A percentile compares a stretch with the other conserved stretches of the same genome.
These are phyloP conservation scores for Penium margaritaceum DNA, from an alignment of 139 green algal species.

Conservation along the genomic window DNA sequence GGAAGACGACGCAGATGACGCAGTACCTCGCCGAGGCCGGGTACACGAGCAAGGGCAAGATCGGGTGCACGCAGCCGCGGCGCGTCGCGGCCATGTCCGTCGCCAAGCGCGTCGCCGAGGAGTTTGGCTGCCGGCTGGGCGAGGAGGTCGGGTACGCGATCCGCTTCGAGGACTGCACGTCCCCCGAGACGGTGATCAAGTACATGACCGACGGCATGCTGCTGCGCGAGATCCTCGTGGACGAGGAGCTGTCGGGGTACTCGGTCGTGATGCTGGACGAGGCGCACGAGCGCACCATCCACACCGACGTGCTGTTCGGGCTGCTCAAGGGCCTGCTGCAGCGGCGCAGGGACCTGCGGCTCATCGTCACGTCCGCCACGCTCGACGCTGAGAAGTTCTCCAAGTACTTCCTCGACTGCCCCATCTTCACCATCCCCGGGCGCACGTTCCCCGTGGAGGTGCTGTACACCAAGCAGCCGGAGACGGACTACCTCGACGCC, in stretches of 20 bases:
- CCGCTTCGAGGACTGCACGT: slow-evolving; percentile 92
- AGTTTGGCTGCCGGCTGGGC: slow-evolving; percentile 67
- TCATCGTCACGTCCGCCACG: slow-evolving; percentile 87
- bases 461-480: slow-evolving; percentile 68
- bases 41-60: slow-evolving; percentile 66
- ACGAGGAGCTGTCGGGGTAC: slow-evolving; percentile 70
- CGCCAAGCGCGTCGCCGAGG: slow-evolving; percentile 89
- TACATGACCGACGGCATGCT: slow-evolving; percentile 98
- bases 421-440: slow-evolving; percentile 82
- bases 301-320: slow-evolving; percentile 97
- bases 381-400: slow-evolving; percentile 93
- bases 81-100: slow-evolving; percentile 91
- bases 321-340: slow-evolving; percentile 76
- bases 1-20: slow-evolving; percentile 95
- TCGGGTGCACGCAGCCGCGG: slow-evolving; percentile 89
- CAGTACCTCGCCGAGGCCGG: slow-evolving; percentile 88
- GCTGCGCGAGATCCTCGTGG: slow-evolving; percentile 82
- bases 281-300: slow-evolving; percentile 92
- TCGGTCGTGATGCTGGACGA: slow-evolving; percentile 91
- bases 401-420: slow-evolving; percentile 87
- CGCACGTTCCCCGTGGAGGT: slow-evolving; percentile 76
- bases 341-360: slow-evolving; percentile 38
- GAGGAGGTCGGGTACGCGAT: slow-evolving; percentile 89
- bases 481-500: slow-evolving; percentile 90
- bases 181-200: slow-evolving; percentile 80